Evolutionary conservation across 495 filamentous ascomycete genomes (phyloP), one percentile per base, ranked within the genome.

Genomic region (Hyaloscypha hepaticicola): DNA sequence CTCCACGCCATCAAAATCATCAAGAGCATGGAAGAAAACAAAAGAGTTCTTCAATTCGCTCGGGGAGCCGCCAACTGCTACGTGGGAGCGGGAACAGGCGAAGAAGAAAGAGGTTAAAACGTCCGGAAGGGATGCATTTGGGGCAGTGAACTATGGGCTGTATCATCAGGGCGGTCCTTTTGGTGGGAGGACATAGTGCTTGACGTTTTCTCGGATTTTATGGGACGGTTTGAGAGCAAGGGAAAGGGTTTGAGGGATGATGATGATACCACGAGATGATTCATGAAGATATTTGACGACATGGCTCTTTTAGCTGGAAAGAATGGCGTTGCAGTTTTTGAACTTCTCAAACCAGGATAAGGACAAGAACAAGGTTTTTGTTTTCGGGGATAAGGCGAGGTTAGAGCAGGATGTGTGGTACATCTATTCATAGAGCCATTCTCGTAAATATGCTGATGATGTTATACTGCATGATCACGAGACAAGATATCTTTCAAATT

Each of bases 61-160:
- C 1, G 66, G 66, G n/a, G 66, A 68, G 31, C 66, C 61, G 19
- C 66, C 66, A 25, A 68, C 61, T 1, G 66, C 66, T 3, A 38
- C 49, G 27, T 68, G 59, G 53, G 66, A 68, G 16, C 26, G 61
- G 9, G 31, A 68, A 45, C 66, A 68, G 41, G 51, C 26, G 31
- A 27, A 50, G 25, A 55, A 55, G 38, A 24, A 49, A 28, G 28
- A 24, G 21, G 34, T 64, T 1, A 68, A 55, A 49, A 68, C 55
- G 1, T 49, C 24, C 34, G 63, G 57, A 24, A 33, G 33, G 25
- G 57, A 61, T 29, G 63, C 63, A 1, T 66, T 60, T 49, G 61
- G 61, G 1, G 66, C 60, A 11, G 31, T 61, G 21, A 64, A 68
- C 49, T 68, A 68, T 60, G 66, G 66, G n/a, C 60, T 56, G 7